phyloP scores from a whole-genome alignment of 495 filamentous ascomycete species.

The Penicillium robsamsonii region DNA sequence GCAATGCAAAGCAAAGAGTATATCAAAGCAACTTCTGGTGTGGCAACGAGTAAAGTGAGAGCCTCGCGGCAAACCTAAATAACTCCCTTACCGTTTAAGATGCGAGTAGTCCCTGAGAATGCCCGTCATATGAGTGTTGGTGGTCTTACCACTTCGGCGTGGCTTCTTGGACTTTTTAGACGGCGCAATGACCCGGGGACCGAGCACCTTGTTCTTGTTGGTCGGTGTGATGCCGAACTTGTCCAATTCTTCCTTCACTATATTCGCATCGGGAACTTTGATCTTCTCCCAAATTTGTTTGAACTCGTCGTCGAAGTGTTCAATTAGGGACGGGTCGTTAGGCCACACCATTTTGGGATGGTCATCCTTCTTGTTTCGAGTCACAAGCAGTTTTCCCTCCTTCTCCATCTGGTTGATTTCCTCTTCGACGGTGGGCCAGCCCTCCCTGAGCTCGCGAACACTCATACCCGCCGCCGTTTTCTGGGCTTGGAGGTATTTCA shows the following conservation, averaged over 20 bases:
- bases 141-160: constrained; percentile 76
- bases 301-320: constrained; percentile 79
- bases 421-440: constrained; percentile 80
- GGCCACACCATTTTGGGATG: constrained; percentile 82
- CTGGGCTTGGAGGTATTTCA: constrained; percentile 75
- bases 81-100: constrained; percentile 44
- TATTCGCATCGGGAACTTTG: constrained; percentile 69
- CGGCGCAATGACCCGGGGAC: constrained; percentile 53
- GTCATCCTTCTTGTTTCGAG: constrained; percentile 90
- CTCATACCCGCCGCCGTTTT: constrained; percentile 74
- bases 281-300: constrained; percentile 77
- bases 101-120: constrained; percentile 83
- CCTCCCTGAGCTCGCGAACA: constrained; percentile 89
- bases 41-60: not conserved
- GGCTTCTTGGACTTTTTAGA: constrained; percentile 62
- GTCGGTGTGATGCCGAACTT: constrained; percentile 74
- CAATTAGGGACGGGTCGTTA: constrained; percentile 74
- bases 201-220: constrained; percentile 67
- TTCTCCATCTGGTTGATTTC: constrained; percentile 75
- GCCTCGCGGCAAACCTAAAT: not conserved
- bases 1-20: constrained; percentile 19
- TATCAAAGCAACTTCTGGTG: not conserved
- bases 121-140: constrained; percentile 89
- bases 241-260: constrained; percentile 70
- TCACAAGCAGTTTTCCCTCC: constrained; percentile 76